Conservation (phyloP, 768 basidiomycete species). For the Pisolithus microcarpus region DNA sequence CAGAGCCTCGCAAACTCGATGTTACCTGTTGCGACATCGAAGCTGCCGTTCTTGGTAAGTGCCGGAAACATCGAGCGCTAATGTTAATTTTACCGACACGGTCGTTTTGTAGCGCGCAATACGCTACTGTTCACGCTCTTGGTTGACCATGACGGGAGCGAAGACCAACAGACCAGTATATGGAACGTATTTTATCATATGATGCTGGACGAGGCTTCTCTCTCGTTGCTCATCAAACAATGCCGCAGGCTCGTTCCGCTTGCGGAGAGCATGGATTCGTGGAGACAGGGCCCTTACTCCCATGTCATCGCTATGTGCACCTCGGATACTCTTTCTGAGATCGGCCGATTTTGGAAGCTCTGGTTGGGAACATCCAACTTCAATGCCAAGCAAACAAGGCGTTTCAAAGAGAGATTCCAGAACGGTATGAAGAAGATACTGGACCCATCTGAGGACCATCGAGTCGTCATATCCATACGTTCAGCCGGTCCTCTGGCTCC, state of each 20-base stretch:
- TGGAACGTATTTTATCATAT: constrained; percentile 30
- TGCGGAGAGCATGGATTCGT: constrained; percentile 13
- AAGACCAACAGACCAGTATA: constrained; percentile 10
- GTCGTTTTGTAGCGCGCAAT: constrained; percentile 19
- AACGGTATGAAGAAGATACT: constrained; percentile 15
- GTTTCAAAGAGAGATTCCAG: constrained; percentile 12
- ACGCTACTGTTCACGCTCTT: constrained; percentile 22
- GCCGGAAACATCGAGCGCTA: background rate
- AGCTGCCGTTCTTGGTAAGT: constrained; percentile 23
- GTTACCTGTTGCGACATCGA: constrained; percentile 26
- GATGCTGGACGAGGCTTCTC: constrained; percentile 17
- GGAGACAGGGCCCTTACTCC: constrained; percentile 23
- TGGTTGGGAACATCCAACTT: constrained; percentile 12
- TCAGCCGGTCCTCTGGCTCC: constrained; percentile 22
- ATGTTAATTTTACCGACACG: background rate
- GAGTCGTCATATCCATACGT: constrained; percentile 12
- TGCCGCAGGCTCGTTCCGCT: constrained; percentile 18
- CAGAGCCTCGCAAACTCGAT: constrained; percentile 21
- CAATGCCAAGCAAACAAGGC: constrained; percentile 4
- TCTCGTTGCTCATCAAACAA: constrained; percentile 20
- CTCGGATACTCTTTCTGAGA: constrained; percentile 16
- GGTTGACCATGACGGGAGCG: constrained; percentile 14
- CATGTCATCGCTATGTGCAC: constrained; percentile 19
- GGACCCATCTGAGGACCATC: background rate
- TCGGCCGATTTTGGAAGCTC: constrained; percentile 17